Evolutionary conservation across 202 grass and related monocot genomes (phyloP), one percentile per base, ranked within the genome.

Genomic region (Miscanthus sacchariflorus): DNA sequence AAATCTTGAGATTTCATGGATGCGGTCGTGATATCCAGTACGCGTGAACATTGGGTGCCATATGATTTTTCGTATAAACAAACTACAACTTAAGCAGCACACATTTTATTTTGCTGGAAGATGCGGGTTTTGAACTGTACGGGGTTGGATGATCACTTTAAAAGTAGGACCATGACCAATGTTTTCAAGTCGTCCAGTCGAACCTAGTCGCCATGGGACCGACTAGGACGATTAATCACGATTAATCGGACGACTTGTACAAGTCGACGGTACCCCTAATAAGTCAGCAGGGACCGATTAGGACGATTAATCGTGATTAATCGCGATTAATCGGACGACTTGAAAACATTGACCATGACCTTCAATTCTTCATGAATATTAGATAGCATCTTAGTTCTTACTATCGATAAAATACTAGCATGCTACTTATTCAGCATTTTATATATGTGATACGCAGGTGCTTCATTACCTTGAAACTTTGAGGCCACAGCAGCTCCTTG

Each of bases 381-480:
- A 74, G 21, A 56, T 68, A 76, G 12, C 54, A 50, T 75, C 18
- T 64, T 79, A 58, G 2, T 23, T 70, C 74, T 76, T 75, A 27
- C 21, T 52, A 33, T 54, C 48, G 12, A 68, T 84, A 75, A 69
- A 66, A 69, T 77, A 18, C 3, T 58, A 68, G 24, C 36, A 18
- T 81, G 44, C 66, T 78, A 15, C 63, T 56, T 59, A 39, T 76
- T 48, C 36, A 75, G 19, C 44, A 69, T 88, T 85, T 15, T 56
- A 56, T 88, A 72, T 74, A 71, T 42, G 44, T 85, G 30, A 39
- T 75, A 48, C 68, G 11, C 85, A 96, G 96, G 85, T 99, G 80
- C 76, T 99, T 86, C 96, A 99, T 92, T 99, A 99, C 85, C 89
- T 99, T 79, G 96, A 99, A 92, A 99, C 94, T 90, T 92, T 99